These are phyloP conservation scores for Cornus controversa DNA, from an alignment of 148 eudicot genomes.

Conservation along the genomic window DNA sequence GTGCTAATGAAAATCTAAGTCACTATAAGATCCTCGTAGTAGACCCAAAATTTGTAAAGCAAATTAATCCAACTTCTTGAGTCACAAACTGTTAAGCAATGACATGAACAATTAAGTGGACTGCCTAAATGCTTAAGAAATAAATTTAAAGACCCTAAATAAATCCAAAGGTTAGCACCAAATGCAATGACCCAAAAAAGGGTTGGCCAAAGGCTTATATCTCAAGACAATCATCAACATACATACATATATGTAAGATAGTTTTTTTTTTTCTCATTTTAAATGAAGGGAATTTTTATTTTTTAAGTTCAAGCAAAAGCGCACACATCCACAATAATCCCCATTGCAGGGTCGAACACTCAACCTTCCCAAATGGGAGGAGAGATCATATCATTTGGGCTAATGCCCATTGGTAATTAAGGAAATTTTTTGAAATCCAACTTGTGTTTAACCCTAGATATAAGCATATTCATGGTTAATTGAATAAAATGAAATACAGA, in stretches of 20 bases:
- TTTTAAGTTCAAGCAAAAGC: too few relatives aligned
- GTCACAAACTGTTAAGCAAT: too few relatives aligned
- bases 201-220: neutral
- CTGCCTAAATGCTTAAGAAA: too few relatives aligned
- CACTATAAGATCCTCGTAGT: neutral
- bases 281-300: too few relatives aligned
- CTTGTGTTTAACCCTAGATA: neutral
- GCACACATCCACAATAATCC: too few relatives aligned
- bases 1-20: neutral
- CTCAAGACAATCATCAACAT: neutral
- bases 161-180: neutral
- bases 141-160: neutral
- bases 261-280: neutral
- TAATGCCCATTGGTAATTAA: too few relatives aligned
- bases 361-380: too few relatives aligned
- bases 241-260: neutral
- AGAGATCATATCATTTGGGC: too few relatives aligned
- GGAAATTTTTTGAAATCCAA: neutral
- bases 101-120: neutral
- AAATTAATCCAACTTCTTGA: too few relatives aligned
- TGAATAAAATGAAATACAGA: too few relatives aligned
- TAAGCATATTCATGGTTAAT: neutral
- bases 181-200: neutral
- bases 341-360: too few relatives aligned
- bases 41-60: neutral